These are phyloP conservation scores for Thymus mandschuricus DNA, from an alignment of 257 asterid species.

Conservation along the genomic window DNA sequence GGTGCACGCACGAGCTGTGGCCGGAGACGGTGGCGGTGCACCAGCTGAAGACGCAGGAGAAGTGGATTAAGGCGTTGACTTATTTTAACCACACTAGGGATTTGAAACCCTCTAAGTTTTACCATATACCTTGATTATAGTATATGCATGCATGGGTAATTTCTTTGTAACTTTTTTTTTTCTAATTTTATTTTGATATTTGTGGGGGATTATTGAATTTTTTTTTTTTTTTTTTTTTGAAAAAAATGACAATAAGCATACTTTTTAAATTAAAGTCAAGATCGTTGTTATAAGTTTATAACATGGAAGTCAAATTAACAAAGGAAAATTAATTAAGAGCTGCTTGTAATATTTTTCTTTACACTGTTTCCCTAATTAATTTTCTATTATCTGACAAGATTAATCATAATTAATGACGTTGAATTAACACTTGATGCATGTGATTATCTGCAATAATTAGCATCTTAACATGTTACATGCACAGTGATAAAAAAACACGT, in stretches of 20 bases:
- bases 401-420: constrained; percentile 36
- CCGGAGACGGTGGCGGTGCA: constrained; percentile 88
- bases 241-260: background rate
- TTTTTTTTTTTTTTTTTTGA: too few relatives aligned
- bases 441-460: constrained; percentile 9
- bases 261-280: constrained; percentile 38
- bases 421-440: constrained; percentile 42
- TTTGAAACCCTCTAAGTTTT: constrained; percentile 78
- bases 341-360: constrained; percentile 13
- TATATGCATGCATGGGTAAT: too few relatives aligned
- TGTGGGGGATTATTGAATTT: too few relatives aligned
- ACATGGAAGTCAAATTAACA: constrained; percentile 50
- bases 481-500: too few relatives aligned
- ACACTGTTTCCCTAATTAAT: background rate
- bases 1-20: constrained; percentile 87
- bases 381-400: constrained; percentile 31
- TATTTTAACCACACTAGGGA: constrained; percentile 72
- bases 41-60: constrained; percentile 78
- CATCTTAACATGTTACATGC: too few relatives aligned
- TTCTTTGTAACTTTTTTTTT: too few relatives aligned
- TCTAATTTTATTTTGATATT: too few relatives aligned
- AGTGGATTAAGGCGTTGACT: constrained; percentile 79
- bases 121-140: constrained; percentile 43
- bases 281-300: constrained; percentile 35
- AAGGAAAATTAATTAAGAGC: constrained; percentile 36